Evolutionary conservation across 2,329 filamentous ascomycete species (phyloP).

Genomic region (Hirsutella rhossiliensis): DNA sequence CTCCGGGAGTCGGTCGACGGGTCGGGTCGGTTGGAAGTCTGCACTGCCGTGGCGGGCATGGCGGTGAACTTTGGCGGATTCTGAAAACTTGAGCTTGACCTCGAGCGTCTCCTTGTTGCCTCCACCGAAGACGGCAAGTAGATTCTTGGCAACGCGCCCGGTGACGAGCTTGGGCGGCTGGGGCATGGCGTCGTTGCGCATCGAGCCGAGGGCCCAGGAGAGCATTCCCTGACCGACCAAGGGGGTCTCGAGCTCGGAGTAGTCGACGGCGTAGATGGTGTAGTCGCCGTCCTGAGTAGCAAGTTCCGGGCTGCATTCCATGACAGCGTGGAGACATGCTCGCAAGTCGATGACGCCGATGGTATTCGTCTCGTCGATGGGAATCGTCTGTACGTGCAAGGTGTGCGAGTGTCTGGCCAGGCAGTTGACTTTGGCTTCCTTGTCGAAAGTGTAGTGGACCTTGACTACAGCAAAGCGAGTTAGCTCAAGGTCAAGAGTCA

Average conservation of each 20-base stretch:
- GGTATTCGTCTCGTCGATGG: constrained; percentile 64
- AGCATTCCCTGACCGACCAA: constrained; percentile 93
- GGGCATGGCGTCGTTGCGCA: constrained; percentile 25
- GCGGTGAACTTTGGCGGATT: constrained; percentile 48
- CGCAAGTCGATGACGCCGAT: constrained; percentile 84
- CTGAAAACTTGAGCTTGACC: constrained; percentile 78
- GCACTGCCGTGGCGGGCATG: constrained; percentile 12
- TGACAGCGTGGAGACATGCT: constrained; percentile 75
- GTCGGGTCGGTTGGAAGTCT: constrained; percentile 5
- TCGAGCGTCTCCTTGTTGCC: constrained; percentile 82
- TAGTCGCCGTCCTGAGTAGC: constrained; percentile 62
- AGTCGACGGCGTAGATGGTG: constrained; percentile 95
- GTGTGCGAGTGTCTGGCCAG: constrained; percentile 75
- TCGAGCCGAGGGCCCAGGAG: constrained; percentile 58
- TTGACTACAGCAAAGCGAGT: constrained; percentile 59
- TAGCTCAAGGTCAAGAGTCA: constrained; percentile 2
- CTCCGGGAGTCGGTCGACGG: constrained; percentile 5
- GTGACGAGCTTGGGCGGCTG: constrained; percentile 67
- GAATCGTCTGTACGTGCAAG: constrained; percentile 67
- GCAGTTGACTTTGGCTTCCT: constrained; percentile 77
- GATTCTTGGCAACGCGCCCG: constrained; percentile 78
- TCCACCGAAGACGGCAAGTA: constrained; percentile 72
- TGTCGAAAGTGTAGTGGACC: constrained; percentile 92
- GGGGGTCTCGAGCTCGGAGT: constrained; percentile 86
- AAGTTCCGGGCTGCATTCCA: constrained; percentile 72